Evolutionary conservation across 2,329 filamentous ascomycete genomes (phyloP).

Genomic region (Botryosphaeria dothidea): DNA sequence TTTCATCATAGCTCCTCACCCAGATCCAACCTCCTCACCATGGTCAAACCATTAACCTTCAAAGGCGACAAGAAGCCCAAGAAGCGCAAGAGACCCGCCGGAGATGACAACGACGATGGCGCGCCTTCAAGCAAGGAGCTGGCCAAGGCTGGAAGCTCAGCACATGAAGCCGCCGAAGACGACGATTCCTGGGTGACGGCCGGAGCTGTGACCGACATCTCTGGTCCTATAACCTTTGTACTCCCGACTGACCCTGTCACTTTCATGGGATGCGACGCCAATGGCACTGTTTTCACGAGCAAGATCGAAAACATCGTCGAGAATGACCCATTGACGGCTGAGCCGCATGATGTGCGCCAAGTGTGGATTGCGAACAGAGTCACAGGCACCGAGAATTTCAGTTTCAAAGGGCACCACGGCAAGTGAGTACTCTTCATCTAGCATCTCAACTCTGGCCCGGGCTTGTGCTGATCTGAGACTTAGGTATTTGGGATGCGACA

Average conservation of each 20-base stretch:
- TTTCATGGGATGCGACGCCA: slow-evolving; percentile 81
- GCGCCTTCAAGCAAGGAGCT: slow-evolving; percentile 36
- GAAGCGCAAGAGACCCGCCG: slow-evolving; percentile 76
- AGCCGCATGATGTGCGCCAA: slow-evolving; percentile 93
- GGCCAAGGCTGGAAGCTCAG: background rate
- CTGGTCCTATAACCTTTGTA: slow-evolving; percentile 80
- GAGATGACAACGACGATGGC: slow-evolving; percentile 49
- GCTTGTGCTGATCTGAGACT: slow-evolving; percentile 9
- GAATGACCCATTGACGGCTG: slow-evolving; percentile 76
- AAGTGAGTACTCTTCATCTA: slow-evolving; percentile 51
- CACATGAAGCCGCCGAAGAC: slow-evolving; percentile 30
- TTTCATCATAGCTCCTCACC: slow-evolving; percentile 13
- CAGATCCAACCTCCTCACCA: slow-evolving; percentile 40
- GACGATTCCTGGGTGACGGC: slow-evolving; percentile 54
- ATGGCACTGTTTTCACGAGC: slow-evolving; percentile 82
- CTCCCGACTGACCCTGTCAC: slow-evolving; percentile 72
- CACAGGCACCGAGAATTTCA: slow-evolving; percentile 76
- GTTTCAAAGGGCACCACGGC: slow-evolving; percentile 89
- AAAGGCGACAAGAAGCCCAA: slow-evolving; percentile 97
- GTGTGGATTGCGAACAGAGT: slow-evolving; percentile 91
- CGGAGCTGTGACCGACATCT: slow-evolving; percentile 70
- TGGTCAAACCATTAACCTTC: slow-evolving; percentile 90
- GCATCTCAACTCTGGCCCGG: no score
- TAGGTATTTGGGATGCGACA: slow-evolving; percentile 84
- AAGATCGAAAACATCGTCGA: slow-evolving; percentile 87